Percentiles rank a stretch among this genome's conserved stretches.
These are phyloP conservation scores for Prunus campanulata DNA, from an alignment of 306 rosid genomes.

Conservation along the genomic window DNA sequence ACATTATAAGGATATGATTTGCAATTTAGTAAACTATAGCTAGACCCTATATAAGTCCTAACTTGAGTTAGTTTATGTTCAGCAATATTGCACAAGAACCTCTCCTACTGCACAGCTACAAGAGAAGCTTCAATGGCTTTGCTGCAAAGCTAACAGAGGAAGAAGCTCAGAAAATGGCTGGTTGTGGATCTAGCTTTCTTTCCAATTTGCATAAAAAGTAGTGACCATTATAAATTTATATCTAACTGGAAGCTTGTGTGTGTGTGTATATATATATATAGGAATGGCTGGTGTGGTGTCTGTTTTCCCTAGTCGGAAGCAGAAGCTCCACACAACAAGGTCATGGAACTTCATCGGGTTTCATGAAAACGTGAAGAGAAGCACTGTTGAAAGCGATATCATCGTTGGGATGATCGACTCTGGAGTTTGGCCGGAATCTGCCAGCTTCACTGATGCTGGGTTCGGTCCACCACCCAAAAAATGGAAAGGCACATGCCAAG, in stretches of 20 bases:
- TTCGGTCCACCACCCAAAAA: slow-evolving; percentile 49
- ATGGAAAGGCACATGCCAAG: slow-evolving; percentile 55
- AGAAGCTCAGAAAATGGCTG: slow-evolving; percentile 40
- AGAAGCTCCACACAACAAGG: slow-evolving; percentile 44
- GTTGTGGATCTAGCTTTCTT: slow-evolving; percentile 12
- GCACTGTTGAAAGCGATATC: slow-evolving; percentile 31
- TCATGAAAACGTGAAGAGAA: slow-evolving; percentile 9
- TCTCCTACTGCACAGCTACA: slow-evolving; percentile 27
- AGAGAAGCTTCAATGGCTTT: slow-evolving; percentile 46
- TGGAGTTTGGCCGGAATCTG: slow-evolving; percentile 54
- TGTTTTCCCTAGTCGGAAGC: slow-evolving; percentile 38
- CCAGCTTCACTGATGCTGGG: slow-evolving; percentile 46
- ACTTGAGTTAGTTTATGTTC: no score
- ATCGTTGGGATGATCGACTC: slow-evolving; percentile 43
- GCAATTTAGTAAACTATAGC: no score
- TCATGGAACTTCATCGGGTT: slow-evolving; percentile 68
- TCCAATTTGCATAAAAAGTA: no score
- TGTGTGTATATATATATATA: background rate
- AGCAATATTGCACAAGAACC: slow-evolving; percentile 9
- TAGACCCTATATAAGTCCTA: no score
- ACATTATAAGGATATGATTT: no score
- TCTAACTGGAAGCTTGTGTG: no score
- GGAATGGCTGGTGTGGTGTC: slow-evolving; percentile 51
- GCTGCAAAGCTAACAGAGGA: slow-evolving; percentile 36
- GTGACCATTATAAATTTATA: no score